Base-by-base conservation (phyloP, 805 yeast genomes). In the Yamadazyma paraphyllophila region DNA sequence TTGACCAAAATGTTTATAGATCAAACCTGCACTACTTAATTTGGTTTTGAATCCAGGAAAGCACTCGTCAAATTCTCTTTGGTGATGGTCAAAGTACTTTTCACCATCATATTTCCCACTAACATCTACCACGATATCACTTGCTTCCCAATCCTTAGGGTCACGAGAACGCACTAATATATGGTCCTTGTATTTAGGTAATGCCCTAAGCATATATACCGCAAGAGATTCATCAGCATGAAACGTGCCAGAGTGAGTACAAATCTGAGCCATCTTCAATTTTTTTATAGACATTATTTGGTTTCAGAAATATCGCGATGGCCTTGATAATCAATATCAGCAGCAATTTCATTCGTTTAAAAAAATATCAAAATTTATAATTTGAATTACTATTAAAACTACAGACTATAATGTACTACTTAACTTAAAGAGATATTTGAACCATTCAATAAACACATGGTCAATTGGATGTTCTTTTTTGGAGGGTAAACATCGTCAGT, bases 141-240 rank as follows among this genome's bases (percentile, higher is more conserved):
- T 82, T 36, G 70, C 73, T 54, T 88, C 97, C 85, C 96, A 86
- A 46, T 81, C 85, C 12, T 71, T 79, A 8, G 91, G 85, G 50
- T 83, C 84, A 71, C 99, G 80, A 3, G 97, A 86, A 63, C 99
- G 82, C 15, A 88, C 79, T 15, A 94, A 73, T 43, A 73, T 74
- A 15, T 96, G 83, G 48, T 81, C 73, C 39, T 77, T 60, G 65
- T 66, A 94, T 62, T 77, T 74, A 7, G 96, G 94, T 39, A 92
- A 68, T 14, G 81, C 69, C 54, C 78, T 80, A 46, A 94, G 71
- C 85, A 94, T 82, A 64, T 77, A 91, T 2, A 92, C 96, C 2
- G 98, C 99, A 42, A 94, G 76, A 9, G 96, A 83, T 65, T 94
- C 99, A 65, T 94, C 99, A 9, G 98, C 98, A 62, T 94, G 99